Evolutionary conservation across 371 early-diverging fungal genomes (phyloP).

Genomic region (Amoeboaphelidium protococcarum): DNA sequence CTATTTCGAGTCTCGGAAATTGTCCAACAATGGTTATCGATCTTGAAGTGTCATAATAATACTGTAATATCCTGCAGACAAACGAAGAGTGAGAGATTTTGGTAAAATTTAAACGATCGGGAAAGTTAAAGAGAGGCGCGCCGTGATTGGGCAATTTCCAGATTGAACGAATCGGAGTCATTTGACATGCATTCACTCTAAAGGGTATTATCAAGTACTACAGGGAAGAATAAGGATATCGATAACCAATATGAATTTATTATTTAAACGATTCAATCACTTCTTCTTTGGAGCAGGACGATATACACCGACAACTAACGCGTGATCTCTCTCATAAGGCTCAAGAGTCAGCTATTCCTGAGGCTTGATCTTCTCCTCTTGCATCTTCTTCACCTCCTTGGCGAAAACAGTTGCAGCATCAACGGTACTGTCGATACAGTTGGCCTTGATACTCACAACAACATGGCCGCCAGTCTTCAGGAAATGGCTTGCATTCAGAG

Average conservation of each 20-base stretch:
- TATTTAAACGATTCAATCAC: neutral
- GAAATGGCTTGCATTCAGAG: conserved; percentile 96
- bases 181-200: no score
- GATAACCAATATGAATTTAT: neutral
- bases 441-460: conserved; percentile 99
- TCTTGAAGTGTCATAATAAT: no score
- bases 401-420: conserved; percentile 97
- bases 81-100: no score
- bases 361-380: conserved; percentile 95
- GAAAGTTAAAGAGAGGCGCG: no score
- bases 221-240: no score
- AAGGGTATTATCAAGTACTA: no score
- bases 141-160: no score
- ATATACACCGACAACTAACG: conserved; percentile 74
- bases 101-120: no score
- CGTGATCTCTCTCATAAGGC: conserved; percentile 99
- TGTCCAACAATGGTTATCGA: no score
- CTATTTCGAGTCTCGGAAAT: no score
- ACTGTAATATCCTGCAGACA: no score
- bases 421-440: conserved; percentile 98
- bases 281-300: conserved; percentile 1
- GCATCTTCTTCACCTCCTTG: conserved; percentile 96
- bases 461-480: conserved; percentile 94
- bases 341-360: conserved; percentile 98
- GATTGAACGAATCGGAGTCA: no score